A percentile compares a stretch with the other conserved stretches of the same genome.
phyloP scores from a whole-genome alignment of 23 red algal species.

The Agarophyton chilense region DNA sequence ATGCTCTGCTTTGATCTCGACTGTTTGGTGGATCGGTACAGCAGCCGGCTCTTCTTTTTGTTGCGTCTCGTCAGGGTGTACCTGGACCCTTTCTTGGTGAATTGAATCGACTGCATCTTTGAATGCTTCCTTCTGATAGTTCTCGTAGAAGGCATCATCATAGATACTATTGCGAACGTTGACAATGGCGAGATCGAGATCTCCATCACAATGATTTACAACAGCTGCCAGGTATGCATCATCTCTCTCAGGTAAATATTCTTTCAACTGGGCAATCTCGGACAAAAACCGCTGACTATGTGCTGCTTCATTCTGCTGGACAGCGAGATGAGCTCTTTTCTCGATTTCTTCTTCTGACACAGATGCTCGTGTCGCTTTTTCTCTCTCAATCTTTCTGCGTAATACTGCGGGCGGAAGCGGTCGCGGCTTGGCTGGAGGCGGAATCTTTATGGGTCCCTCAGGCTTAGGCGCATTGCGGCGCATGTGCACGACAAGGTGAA shows the following conservation, averaged over 20 bases:
- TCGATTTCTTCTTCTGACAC: constrained; percentile 42
- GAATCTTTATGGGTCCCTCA: constrained; percentile 41
- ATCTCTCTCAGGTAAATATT: constrained; percentile 36
- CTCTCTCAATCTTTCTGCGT: not conserved
- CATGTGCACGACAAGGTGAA: constrained; percentile 96
- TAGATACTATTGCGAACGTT: constrained; percentile 34
- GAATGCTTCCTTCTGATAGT: constrained; percentile 14
- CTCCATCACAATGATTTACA: constrained; percentile 35
- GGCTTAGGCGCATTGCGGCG: constrained; percentile 77
- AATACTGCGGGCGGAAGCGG: not conserved
- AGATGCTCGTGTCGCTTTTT: not conserved
- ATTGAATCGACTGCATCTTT: not conserved
- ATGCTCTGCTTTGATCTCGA: not conserved
- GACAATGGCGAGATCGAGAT: constrained; percentile 40
- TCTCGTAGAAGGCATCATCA: constrained; percentile 52
- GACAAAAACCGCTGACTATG: not conserved
- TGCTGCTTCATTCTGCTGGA: constrained; percentile 9
- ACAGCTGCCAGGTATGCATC: constrained; percentile 56
- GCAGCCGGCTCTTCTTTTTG: not conserved
- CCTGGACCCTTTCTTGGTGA: not conserved
- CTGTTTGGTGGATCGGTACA: not conserved
- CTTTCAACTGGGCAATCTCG: constrained; percentile 36
- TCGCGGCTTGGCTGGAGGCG: constrained; percentile 64
- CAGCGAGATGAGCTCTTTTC: constrained; percentile 15
- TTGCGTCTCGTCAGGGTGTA: not conserved